phyloP scores from a whole-genome alignment of 495 filamentous ascomycete genomes.

The Venustampulla echinocandica region DNA sequence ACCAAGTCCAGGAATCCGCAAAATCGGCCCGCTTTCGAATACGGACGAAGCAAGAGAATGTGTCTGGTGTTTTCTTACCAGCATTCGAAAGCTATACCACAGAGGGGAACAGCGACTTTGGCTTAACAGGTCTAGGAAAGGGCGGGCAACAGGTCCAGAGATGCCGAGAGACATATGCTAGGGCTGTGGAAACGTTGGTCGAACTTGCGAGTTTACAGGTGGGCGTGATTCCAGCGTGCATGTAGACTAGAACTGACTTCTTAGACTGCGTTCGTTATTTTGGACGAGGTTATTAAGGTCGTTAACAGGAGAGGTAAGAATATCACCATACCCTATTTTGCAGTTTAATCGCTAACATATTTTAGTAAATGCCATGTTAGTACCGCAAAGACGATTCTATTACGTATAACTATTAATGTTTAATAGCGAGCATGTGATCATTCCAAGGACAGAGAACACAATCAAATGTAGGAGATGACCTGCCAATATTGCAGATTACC shows the following conservation, averaged over 20 bases:
- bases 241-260: neutral
- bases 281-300: conserved; percentile 99
- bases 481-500: neutral
- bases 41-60: conserved; percentile 94
- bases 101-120: conserved; percentile 93
- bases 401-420: conserved; percentile 15
- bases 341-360: conserved; percentile 26
- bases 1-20: conserved; percentile 94
- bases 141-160: conserved; percentile 94
- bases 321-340: neutral
- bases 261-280: conserved; percentile 90
- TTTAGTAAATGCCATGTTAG: conserved; percentile 88
- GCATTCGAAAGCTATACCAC: conserved; percentile 81
- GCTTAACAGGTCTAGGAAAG: conserved; percentile 90
- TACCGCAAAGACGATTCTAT: conserved; percentile 7
- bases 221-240: conserved; percentile 6
- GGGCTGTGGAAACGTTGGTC: conserved; percentile 92
- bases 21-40: conserved; percentile 87
- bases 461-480: conserved; percentile 68
- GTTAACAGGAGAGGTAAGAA: conserved; percentile 86
- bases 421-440: conserved; percentile 83
- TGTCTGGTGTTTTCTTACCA: conserved; percentile 89
- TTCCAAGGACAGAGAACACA: conserved; percentile 94
- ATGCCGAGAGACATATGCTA: conserved; percentile 93
- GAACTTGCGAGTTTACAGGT: conserved; percentile 91